Evolutionary conservation across 2,329 filamentous ascomycete species (phyloP).

Genomic region (Colletotrichum lentis): DNA sequence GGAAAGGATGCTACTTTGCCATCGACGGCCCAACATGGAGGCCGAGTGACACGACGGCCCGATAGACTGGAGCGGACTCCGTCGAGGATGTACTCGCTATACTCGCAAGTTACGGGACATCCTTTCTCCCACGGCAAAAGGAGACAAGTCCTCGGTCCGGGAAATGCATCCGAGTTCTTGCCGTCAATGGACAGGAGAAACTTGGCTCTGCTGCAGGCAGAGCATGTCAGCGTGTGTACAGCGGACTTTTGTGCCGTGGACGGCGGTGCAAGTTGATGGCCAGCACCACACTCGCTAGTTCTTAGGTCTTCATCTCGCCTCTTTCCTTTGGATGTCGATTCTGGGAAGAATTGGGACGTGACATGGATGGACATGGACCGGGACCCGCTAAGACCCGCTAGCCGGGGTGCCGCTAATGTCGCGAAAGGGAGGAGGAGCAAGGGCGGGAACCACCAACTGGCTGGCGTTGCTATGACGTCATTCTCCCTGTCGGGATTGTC

Average conservation of each 20-base stretch:
- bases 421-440: constrained; percentile 1
- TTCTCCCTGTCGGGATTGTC: constrained; percentile 20
- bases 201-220: constrained; percentile 1
- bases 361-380: not conserved
- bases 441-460: not conserved
- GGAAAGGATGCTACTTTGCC: constrained; percentile 18
- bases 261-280: no score
- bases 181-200: not conserved
- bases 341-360: constrained; percentile 2
- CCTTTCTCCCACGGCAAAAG: not conserved
- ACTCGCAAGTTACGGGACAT: not conserved
- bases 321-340: not conserved
- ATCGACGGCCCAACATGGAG: not conserved
- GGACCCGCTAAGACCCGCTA: constrained; percentile 4
- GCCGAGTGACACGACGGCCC: not conserved
- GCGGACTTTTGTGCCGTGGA: no score
- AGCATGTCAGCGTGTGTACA: no score
- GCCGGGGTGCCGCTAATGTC: constrained; percentile 8
- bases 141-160: constrained; percentile 15
- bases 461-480: constrained; percentile 34
- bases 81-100: constrained; percentile 23
- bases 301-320: not conserved
- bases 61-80: constrained; percentile 4
- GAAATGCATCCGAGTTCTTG: not conserved
- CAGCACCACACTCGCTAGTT: no score